Evolutionary conservation across 73 alveolate genomes (phyloP).

Genomic region (Symbiodinium natans): DNA sequence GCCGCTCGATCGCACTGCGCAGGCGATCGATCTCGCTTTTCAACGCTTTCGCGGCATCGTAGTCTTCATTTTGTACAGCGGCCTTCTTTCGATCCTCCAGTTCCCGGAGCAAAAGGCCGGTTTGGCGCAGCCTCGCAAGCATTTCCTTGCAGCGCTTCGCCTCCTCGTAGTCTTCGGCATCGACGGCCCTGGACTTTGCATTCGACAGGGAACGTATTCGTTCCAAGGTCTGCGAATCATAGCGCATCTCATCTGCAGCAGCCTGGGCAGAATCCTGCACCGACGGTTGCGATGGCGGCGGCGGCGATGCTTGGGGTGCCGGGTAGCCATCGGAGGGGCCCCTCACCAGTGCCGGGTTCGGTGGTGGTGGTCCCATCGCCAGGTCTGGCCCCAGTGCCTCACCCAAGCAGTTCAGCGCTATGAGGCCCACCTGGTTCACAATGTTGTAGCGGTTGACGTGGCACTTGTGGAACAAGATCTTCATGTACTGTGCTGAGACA

Average conservation of each 20-base stretch:
- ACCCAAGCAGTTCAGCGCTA: slow-evolving; percentile 98
- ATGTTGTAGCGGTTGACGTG: slow-evolving; percentile 97
- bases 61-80: slow-evolving; percentile 98
- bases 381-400: slow-evolving; percentile 94
- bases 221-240: slow-evolving; percentile 97
- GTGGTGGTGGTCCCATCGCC: slow-evolving; percentile 92
- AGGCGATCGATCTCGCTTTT: slow-evolving; percentile 99
- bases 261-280: slow-evolving; percentile 92
- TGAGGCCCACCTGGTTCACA: slow-evolving; percentile 98
- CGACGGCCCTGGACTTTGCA: slow-evolving; percentile 98
- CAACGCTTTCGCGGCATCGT: slow-evolving; percentile 98
- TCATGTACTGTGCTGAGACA: slow-evolving; percentile 78
- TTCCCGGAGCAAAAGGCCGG: slow-evolving; percentile 92
- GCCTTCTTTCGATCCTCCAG: slow-evolving; percentile 97
- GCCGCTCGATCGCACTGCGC: slow-evolving; percentile 90
- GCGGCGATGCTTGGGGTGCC: slow-evolving; percentile 26
- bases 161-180: slow-evolving; percentile 99
- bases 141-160: slow-evolving; percentile 96
- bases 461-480: slow-evolving; percentile 84
- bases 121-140: slow-evolving; percentile 95
- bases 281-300: neutral
- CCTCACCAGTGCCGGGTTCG: slow-evolving; percentile 86
- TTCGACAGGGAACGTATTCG: slow-evolving; percentile 97
- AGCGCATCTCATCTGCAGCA: slow-evolving; percentile 96
- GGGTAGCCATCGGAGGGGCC: slow-evolving; percentile 79